phyloP scores from a whole-genome alignment of 108 stramenopile species.

The Cyclotella cryptica region DNA sequence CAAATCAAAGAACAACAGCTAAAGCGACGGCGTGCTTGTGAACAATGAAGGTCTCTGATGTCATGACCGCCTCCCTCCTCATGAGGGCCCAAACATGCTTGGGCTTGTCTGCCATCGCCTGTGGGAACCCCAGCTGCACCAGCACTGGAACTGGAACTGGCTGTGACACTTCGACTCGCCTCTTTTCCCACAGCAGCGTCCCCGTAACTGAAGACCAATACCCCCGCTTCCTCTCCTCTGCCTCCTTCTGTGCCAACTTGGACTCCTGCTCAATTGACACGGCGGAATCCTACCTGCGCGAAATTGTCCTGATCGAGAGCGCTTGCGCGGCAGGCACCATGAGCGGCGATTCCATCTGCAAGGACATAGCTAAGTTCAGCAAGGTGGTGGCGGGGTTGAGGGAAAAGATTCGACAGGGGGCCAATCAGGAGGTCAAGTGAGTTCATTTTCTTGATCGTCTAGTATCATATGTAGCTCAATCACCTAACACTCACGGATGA shows the following conservation, averaged over 20 bases:
- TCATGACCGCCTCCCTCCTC: too few relatives aligned
- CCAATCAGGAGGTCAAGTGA: constrained; percentile 34
- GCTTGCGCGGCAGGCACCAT: constrained; percentile 57
- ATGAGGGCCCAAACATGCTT: too few relatives aligned
- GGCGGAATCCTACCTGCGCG: constrained; percentile 57
- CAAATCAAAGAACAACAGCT: too few relatives aligned
- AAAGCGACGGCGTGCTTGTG: too few relatives aligned
- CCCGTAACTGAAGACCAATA: constrained; percentile 25
- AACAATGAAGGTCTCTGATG: too few relatives aligned
- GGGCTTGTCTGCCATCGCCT: too few relatives aligned
- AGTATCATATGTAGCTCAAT: too few relatives aligned
- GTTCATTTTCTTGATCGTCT: constrained; percentile 15
- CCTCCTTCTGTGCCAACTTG: constrained; percentile 62
- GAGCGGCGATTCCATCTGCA: constrained; percentile 24
- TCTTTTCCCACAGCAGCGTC: too few relatives aligned
- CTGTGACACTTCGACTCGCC: too few relatives aligned
- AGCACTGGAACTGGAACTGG: too few relatives aligned
- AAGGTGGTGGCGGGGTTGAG: constrained; percentile 66
- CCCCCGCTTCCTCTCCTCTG: constrained; percentile 30
- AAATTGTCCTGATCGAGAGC: constrained; percentile 58
- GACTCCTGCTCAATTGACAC: constrained; percentile 68
- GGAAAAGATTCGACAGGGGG: constrained; percentile 52
- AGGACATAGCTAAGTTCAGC: constrained; percentile 41
- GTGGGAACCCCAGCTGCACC: too few relatives aligned
- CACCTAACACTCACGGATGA: too few relatives aligned